Evolutionary conservation across 139 green algal species (phyloP).

Genomic region (Pseudopediastrum boryanum): DNA sequence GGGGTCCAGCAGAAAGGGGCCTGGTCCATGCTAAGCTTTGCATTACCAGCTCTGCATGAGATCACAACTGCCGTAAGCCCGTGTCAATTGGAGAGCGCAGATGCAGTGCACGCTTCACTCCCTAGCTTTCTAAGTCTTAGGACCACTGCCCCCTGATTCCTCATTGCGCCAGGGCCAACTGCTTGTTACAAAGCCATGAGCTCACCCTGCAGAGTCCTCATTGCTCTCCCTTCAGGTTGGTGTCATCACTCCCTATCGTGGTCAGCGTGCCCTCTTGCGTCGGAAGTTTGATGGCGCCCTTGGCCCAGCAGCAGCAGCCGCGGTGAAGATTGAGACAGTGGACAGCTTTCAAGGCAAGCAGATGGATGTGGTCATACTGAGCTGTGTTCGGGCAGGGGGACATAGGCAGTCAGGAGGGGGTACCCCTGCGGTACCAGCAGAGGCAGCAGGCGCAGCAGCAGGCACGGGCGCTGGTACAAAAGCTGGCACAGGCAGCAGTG

Average conservation of each 20-base stretch:
- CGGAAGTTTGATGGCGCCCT: slow-evolving; percentile 62
- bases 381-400: slow-evolving; percentile 73
- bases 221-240: slow-evolving; percentile 56
- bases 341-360: slow-evolving; percentile 91
- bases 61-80: too few species aligned
- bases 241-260: slow-evolving; percentile 89
- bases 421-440: background rate
- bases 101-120: too few species aligned
- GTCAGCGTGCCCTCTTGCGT: slow-evolving; percentile 72
- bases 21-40: too few species aligned
- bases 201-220: background rate
- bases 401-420: background rate
- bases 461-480: slow-evolving; percentile 8
- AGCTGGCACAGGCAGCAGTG: background rate
- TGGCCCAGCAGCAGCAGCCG: slow-evolving; percentile 39
- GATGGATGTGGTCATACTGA: slow-evolving; percentile 93
- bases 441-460: slow-evolving; percentile 21
- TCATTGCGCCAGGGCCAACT: too few species aligned
- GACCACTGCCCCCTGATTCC: too few species aligned
- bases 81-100: too few species aligned
- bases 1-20: too few species aligned
- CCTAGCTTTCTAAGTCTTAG: too few species aligned
- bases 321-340: slow-evolving; percentile 89
- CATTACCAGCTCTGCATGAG: too few species aligned
- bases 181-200: too few species aligned